Evolutionary conservation across 1,284 basidiomycete genomes (phyloP), one percentile per base, ranked within the genome.

Genomic region (Stygiomarasmius scandens): DNA sequence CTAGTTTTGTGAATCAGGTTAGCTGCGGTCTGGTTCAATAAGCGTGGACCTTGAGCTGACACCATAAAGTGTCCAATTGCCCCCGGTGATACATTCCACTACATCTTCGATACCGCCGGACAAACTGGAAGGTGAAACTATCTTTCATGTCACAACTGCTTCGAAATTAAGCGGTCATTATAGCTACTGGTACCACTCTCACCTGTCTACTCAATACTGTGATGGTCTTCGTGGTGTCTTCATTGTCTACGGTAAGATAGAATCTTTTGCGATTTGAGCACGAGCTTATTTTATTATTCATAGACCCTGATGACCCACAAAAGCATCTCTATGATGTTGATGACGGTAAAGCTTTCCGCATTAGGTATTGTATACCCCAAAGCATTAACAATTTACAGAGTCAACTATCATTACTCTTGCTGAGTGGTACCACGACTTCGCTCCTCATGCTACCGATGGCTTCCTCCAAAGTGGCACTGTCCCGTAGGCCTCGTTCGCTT

Each of bases 141-240:
- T 41, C 38, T 41, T 41, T n/a, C 38, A 6, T 41, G 6, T 19
- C 16, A 9, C 6, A n/a, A 41, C 14, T 41, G 6, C 38, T 41
- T 41, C n/a, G 5, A 41, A 12, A 19, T 8, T n/a, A 4, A 9
- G 16, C 16, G n/a, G 11, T 41, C 5, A 9, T 41, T 12, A 4
- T 41, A 41, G 16, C 38, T 41, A 41, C 38, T 70, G 74, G 73
- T 75, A 75, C 58, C 74, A 76, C 56, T 72, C 69, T n/a, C 71
- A 72, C 53, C 58, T 72, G 46, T 69, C 69, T 5, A 72, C 72
- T 16, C 81, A 83, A 69, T 84, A 83, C 61, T 79, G 79, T 46
- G 58, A 60, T 41, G 58, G 58, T 34, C 52, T 60, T 44, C 48
- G 56, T 61, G 49, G 62, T 55, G 57, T 68, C 41, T 66, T 77